phyloP scores from a whole-genome alignment of 441 rosid genomes.

The Monsonia emarginata region DNA sequence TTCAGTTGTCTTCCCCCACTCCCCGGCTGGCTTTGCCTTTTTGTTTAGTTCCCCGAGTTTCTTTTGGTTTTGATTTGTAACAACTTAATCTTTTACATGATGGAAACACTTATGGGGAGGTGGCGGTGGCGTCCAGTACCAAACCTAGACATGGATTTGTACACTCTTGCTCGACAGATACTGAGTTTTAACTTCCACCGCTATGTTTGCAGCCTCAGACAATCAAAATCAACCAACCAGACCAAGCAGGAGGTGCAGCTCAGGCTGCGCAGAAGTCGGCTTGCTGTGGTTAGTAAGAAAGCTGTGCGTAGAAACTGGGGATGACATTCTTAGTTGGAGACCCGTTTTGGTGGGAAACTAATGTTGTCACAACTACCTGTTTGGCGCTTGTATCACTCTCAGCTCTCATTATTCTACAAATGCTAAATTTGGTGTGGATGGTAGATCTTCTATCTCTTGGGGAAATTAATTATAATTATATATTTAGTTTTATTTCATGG shows the following conservation, averaged over 20 bases:
- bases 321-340: too few relatives aligned
- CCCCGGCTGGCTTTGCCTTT: too few relatives aligned
- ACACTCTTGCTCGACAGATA: background rate
- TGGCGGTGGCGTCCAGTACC: constrained; percentile 10
- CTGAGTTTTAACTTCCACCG: background rate
- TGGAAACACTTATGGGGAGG: constrained; percentile 57
- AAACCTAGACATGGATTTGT: background rate
- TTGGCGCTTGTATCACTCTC: background rate
- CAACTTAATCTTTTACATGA: too few relatives aligned
- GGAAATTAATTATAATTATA: background rate
- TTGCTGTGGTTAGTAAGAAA: constrained; percentile 68
- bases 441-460: background rate
- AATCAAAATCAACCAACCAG: constrained; percentile 72
- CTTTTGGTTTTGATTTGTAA: too few relatives aligned
- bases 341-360: too few relatives aligned
- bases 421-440: background rate
- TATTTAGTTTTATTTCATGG: background rate
- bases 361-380: too few relatives aligned
- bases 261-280: constrained; percentile 62
- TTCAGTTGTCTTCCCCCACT: too few relatives aligned
- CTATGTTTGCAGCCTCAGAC: constrained; percentile 59
- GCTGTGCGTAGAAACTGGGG: background rate
- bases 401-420: background rate
- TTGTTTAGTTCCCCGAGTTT: too few relatives aligned
- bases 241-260: constrained; percentile 44